Evolutionary conservation across 2,329 filamentous ascomycete species (phyloP).

Genomic region (Zopfia rhizophila): DNA sequence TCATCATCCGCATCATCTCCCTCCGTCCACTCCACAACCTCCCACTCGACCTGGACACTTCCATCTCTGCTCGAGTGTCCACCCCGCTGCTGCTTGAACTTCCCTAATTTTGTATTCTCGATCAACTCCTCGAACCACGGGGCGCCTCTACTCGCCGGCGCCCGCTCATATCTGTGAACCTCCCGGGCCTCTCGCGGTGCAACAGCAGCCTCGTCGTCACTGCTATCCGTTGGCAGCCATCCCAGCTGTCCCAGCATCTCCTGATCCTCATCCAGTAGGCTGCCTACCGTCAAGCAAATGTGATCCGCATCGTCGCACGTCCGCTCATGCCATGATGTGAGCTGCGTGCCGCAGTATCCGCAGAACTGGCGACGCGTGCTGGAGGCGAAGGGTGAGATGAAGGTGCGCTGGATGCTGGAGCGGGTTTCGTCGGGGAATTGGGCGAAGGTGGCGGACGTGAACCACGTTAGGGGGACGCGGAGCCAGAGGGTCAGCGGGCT

Average conservation of each 20-base stretch:
- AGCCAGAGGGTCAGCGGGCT: slow-evolving; percentile 83
- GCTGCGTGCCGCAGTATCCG: slow-evolving; percentile 87
- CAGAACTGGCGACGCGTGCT: slow-evolving; percentile 81
- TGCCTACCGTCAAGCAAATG: slow-evolving; percentile 85
- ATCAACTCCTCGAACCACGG: slow-evolving; percentile 90
- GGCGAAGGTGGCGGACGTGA: slow-evolving; percentile 77
- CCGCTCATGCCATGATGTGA: slow-evolving; percentile 84
- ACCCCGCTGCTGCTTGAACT: slow-evolving; percentile 70
- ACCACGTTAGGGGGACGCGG: slow-evolving; percentile 83
- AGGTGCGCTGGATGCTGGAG: slow-evolving; percentile 57
- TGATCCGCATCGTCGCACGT: slow-evolving; percentile 77
- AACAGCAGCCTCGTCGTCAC: slow-evolving; percentile 36
- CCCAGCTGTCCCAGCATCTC: slow-evolving; percentile 78
- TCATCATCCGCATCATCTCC: slow-evolving; percentile 52
- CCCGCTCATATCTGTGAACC: slow-evolving; percentile 31
- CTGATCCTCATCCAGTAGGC: slow-evolving; percentile 76
- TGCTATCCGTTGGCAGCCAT: slow-evolving; percentile 65
- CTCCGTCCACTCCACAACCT: slow-evolving; percentile 75
- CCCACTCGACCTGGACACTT: slow-evolving; percentile 78
- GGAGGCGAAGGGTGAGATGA: slow-evolving; percentile 56
- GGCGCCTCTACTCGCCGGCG: slow-evolving; percentile 63
- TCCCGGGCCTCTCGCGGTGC: slow-evolving; percentile 18
- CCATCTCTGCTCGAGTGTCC: slow-evolving; percentile 72
- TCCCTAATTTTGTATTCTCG: slow-evolving; percentile 77
- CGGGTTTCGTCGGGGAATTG: slow-evolving; percentile 79